Percentiles rank a stretch among this genome's conserved stretches.
Conservation (phyloP, 371 early-diverging fungal genomes). For the Mucor mucedo region DNA sequence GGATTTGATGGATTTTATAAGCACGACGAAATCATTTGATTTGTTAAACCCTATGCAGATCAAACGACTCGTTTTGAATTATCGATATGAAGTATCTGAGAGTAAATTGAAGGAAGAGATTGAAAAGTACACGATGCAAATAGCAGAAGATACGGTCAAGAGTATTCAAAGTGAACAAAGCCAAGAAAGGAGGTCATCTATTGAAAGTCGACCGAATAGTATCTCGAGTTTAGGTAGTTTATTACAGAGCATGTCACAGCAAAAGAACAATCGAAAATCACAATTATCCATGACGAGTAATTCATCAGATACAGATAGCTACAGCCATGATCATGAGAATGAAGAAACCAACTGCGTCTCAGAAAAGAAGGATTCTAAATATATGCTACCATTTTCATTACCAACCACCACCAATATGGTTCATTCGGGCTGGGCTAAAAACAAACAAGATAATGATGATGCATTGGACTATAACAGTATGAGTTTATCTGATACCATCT, state of each 20-base stretch:
- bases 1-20: constrained; percentile 72
- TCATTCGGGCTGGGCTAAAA: constrained; percentile 19
- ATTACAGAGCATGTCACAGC: constrained; percentile 4
- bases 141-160: constrained; percentile 66
- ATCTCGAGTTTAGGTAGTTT: constrained; percentile 44
- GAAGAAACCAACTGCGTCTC: constrained; percentile 9
- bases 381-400: constrained; percentile 59
- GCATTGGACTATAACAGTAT: constrained; percentile 4
- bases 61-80: constrained; percentile 70
- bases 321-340: neutral
- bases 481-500: constrained; percentile 38
- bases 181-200: constrained; percentile 7
- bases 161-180: constrained; percentile 32
- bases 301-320: constrained; percentile 5
- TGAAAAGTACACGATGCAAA: constrained; percentile 70
- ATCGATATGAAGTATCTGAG: constrained; percentile 89
- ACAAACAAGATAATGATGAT: constrained; percentile 6
- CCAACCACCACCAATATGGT: constrained; percentile 41
- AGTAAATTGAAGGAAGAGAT: constrained; percentile 69
- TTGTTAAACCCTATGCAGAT: constrained; percentile 75
- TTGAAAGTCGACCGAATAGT: constrained; percentile 35
- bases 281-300: neutral
- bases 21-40: constrained; percentile 70
- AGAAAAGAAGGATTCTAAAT: constrained; percentile 55
- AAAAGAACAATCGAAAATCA: constrained; percentile 4